Conservation (phyloP, 2,329 filamentous ascomycete species). For the Capronia americana region DNA sequence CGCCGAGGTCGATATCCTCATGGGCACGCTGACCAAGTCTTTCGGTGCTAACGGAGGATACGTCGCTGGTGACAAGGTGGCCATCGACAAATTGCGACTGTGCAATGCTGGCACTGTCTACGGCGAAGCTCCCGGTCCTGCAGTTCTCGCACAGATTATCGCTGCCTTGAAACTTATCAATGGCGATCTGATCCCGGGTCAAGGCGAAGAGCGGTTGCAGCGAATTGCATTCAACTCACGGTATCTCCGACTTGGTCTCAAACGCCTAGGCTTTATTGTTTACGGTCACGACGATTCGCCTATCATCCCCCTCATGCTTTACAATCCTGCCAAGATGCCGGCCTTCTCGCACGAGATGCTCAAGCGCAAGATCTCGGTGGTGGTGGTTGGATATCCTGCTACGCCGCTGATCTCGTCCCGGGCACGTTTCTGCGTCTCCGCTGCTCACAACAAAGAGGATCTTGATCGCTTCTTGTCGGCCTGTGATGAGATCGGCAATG, state of each 20-base stretch:
- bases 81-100: constrained; percentile 88
- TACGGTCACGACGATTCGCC: constrained; percentile 98
- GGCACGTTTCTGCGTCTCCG: constrained; percentile 92
- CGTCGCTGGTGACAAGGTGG: constrained; percentile 83
- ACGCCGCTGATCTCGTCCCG: constrained; percentile 94
- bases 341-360: constrained; percentile 99
- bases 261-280: constrained; percentile 94
- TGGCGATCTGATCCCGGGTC: constrained; percentile 84
- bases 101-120: constrained; percentile 86
- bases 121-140: constrained; percentile 85
- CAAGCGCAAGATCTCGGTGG: constrained; percentile 94
- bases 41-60: constrained; percentile 99
- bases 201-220: constrained; percentile 94
- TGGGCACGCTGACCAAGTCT: constrained; percentile 98
- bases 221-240: constrained; percentile 97
- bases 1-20: constrained; percentile 87
- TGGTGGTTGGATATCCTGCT: constrained; percentile 95
- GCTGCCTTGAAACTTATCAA: constrained; percentile 86
- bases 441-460: constrained; percentile 98
- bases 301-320: constrained; percentile 91
- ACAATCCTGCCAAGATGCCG: constrained; percentile 98
- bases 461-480: constrained; percentile 86
- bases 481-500: constrained; percentile 87
- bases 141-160: constrained; percentile 88
- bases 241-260: constrained; percentile 95